Evolutionary conservation across 768 basidiomycete genomes (phyloP).

Genomic region (Boletus sp.): DNA sequence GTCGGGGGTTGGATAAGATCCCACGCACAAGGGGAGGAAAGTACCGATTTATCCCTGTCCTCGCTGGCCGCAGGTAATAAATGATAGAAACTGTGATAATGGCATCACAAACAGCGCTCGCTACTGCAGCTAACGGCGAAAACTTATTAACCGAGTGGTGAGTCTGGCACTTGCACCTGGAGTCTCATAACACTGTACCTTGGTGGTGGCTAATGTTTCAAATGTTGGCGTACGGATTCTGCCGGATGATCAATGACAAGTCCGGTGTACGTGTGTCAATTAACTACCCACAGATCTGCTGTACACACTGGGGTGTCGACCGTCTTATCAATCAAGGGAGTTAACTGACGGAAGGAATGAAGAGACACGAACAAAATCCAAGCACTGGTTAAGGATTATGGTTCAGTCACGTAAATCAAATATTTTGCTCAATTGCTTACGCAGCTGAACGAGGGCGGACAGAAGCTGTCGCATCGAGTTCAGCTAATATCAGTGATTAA

Average conservation of each 20-base stretch:
- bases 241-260: background rate
- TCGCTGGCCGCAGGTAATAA: constrained; percentile 14
- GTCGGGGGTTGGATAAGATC: background rate
- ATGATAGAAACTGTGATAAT: constrained; percentile 18
- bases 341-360: background rate
- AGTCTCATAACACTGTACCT: constrained; percentile 2
- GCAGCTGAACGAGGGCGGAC: constrained; percentile 7
- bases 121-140: constrained; percentile 3
- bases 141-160: constrained; percentile 1
- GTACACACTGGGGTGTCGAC: background rate
- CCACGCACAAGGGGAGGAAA: background rate
- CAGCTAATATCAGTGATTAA: background rate
- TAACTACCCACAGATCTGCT: constrained; percentile 5
- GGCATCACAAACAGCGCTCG: constrained; percentile 21
- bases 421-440: background rate
- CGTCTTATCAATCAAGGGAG: background rate
- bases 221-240: constrained; percentile 14
- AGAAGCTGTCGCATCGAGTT: constrained; percentile 6
- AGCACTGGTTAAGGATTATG: constrained; percentile 3
- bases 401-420: background rate
- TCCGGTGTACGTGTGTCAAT: too few species aligned
- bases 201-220: background rate
- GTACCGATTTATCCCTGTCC: constrained; percentile 13
- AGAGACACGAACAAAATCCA: constrained; percentile 14
- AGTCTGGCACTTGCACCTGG: background rate